These are phyloP conservation scores for Platanthera zijinensis DNA, from an alignment of 106 monocot genomes.

Conservation along the genomic window DNA sequence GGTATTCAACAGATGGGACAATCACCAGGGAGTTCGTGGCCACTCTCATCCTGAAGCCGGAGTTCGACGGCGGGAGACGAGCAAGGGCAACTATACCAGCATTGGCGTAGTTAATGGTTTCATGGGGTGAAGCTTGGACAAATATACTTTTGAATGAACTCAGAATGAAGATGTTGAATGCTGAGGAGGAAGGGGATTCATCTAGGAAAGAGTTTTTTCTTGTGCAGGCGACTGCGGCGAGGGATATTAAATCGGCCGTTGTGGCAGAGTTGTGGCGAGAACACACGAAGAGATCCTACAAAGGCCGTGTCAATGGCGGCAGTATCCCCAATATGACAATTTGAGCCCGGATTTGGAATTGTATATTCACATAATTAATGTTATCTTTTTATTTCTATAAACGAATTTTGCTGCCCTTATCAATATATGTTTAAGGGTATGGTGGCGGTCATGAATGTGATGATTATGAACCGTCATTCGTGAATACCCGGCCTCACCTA, in stretches of 20 bases:
- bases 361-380: no score
- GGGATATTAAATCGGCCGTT: constrained; percentile 28
- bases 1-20: constrained; percentile 15
- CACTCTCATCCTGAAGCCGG: constrained; percentile 33
- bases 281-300: no score
- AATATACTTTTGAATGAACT: constrained; percentile 22
- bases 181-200: background rate
- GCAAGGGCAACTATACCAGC: constrained; percentile 1
- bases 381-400: no score
- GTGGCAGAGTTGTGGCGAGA: constrained; percentile 24
- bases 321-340: no score
- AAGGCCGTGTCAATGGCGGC: background rate
- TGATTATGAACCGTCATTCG: no score
- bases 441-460: no score
- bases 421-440: no score
- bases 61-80: constrained; percentile 19
- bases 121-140: constrained; percentile 24
- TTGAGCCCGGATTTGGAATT: no score
- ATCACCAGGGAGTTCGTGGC: constrained; percentile 43
- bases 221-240: background rate
- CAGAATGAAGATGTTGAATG: constrained; percentile 65
- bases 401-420: no score
- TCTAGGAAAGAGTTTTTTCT: background rate
- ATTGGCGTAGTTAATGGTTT: constrained; percentile 33
- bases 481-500: no score